phyloP scores from a whole-genome alignment of 352 stramenopile genomes.

The Paralagenidium karlingii region DNA sequence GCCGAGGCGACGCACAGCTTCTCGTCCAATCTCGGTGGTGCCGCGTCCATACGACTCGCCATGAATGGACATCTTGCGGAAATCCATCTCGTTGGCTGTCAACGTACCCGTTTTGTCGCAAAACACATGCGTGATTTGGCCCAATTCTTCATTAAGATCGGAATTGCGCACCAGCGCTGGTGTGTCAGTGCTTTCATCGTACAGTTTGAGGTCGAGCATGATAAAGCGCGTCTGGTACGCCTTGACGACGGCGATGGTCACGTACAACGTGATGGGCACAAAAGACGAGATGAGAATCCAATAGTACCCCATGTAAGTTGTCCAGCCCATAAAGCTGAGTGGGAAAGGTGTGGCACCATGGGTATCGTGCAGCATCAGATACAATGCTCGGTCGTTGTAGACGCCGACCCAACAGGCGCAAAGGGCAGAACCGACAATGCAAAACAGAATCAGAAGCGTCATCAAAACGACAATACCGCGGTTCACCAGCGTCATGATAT shows the following conservation, averaged over 20 bases:
- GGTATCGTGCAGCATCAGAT: slow-evolving; percentile 58
- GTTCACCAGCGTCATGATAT: slow-evolving; percentile 78
- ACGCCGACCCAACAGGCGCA: slow-evolving; percentile 55
- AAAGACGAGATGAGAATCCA: slow-evolving; percentile 84
- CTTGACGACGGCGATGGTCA: slow-evolving; percentile 81
- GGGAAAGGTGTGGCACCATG: slow-evolving; percentile 49
- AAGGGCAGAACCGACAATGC: slow-evolving; percentile 50
- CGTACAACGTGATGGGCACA: slow-evolving; percentile 82
- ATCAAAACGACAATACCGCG: slow-evolving; percentile 65
- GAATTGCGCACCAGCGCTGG: slow-evolving; percentile 70
- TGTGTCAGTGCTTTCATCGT: slow-evolving; percentile 67
- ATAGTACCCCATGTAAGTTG: slow-evolving; percentile 78
- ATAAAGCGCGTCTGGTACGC: slow-evolving; percentile 81
- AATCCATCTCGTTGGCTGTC: slow-evolving; percentile 83
- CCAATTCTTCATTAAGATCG: slow-evolving; percentile 77
- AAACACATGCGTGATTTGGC: slow-evolving; percentile 83
- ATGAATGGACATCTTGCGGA: slow-evolving; percentile 80
- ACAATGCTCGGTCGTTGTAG: slow-evolving; percentile 39
- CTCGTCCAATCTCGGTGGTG: slow-evolving; percentile 74
- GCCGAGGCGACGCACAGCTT: slow-evolving; percentile 48
- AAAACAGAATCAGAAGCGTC: slow-evolving; percentile 51
- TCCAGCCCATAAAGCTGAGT: slow-evolving; percentile 49
- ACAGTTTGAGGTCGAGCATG: slow-evolving; percentile 78
- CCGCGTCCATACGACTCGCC: slow-evolving; percentile 69
- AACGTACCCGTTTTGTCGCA: slow-evolving; percentile 80